Evolutionary conservation across 257 asterid genomes (phyloP).

Genomic region (Solanum pennellii): DNA sequence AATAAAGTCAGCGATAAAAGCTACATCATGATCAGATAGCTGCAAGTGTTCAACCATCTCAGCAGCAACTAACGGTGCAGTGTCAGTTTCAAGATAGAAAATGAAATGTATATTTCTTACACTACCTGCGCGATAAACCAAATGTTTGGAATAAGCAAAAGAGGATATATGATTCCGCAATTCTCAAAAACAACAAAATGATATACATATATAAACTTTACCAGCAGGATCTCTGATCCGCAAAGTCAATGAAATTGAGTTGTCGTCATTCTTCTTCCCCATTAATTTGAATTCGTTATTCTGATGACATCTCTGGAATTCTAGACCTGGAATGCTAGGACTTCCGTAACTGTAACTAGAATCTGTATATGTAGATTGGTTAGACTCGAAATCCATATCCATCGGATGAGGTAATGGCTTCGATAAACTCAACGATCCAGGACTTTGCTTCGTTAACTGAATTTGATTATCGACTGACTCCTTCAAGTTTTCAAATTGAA

Average conservation of each 20-base stretch:
- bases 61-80: conserved; percentile 59
- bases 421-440: conserved; percentile 18
- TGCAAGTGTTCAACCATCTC: conserved; percentile 77
- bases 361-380: conserved; percentile 24
- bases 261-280: conserved; percentile 47
- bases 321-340: conserved; percentile 22
- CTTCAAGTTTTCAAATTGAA: conserved; percentile 12
- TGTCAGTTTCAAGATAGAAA: conserved; percentile 57
- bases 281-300: conserved; percentile 43
- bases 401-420: conserved; percentile 32
- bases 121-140: conserved; percentile 26
- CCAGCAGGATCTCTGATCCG: conserved; percentile 43
- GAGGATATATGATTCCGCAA: not conserved
- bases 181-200: not conserved
- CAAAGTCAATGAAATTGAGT: conserved; percentile 38
- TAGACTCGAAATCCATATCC: conserved; percentile 51
- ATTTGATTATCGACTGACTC: conserved; percentile 12
- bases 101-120: conserved; percentile 44
- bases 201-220: conserved; percentile 1
- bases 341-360: conserved; percentile 33
- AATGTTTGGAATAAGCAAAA: not conserved
- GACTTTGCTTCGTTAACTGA: conserved; percentile 17
- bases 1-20: conserved; percentile 60
- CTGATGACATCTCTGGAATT: conserved; percentile 34
- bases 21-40: conserved; percentile 53